Base-by-base conservation (phyloP, 306 rosid species). In the Acacia crassicarpa region DNA sequence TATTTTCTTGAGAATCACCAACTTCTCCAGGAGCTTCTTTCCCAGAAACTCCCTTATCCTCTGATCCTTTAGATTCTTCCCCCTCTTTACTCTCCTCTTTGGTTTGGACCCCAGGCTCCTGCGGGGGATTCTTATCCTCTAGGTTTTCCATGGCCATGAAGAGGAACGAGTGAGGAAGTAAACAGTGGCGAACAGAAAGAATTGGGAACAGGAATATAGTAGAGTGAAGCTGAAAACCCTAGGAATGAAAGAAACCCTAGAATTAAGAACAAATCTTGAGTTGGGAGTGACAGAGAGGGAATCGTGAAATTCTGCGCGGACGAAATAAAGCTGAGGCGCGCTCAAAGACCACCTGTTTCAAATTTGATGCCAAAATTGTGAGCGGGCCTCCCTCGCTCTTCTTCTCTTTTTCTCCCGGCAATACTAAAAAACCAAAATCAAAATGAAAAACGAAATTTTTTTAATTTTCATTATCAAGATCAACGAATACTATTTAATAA, bases 91-190 rank as follows among this genome's bases (percentile, higher is more conserved):
- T 40, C 27, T 74, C 65, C 14, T 69, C 80, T 27, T 84, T 69
- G 33, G 54, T 89, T 14, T 53, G 82, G 9, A 63, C 40, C 17
- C 89, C 88, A 73, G 91, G 84, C 67, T 81, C 81, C 30, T 58
- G 86, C 9, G 58, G 88, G 9, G 90, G 81, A 30, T 85, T 86
- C 86, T 58, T 84, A 68, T 89, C 97, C 45, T 91, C 94, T 89
- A 86, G 89, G 90, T 88, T 85, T 81, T 85, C 97, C 54, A 94
- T 78, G 43, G 97, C 95, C 98, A 95, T 95, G 82, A 75, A 49
- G 54, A 12, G 59, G 22, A 1, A 71, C 58, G 9, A 45, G 33
- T 41, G 19, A 69, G 13, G 74, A 43, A 41, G 12, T n/a, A 15
- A 68, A 20, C 49, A 41, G 53, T 69, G 9, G 53, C 2, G 33